Conservation (phyloP, 768 basidiomycete species). For the Boletus reticulatus region DNA sequence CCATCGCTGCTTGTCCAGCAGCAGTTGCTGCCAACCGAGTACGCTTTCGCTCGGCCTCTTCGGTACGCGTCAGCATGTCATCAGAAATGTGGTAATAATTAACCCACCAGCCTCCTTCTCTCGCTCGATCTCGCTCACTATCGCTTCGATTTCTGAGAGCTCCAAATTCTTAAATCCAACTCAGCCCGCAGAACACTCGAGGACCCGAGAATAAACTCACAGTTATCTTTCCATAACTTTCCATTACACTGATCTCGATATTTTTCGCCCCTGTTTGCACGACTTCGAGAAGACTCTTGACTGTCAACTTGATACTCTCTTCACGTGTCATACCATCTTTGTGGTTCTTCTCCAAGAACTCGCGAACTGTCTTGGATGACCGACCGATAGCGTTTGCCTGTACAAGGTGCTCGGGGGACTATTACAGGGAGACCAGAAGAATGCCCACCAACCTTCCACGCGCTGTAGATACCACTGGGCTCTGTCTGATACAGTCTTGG, state of each 20-base stretch:
- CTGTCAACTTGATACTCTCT: conserved; percentile 90
- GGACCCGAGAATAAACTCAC: conserved; percentile 41
- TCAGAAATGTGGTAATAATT: neutral
- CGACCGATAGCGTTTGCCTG: conserved; percentile 98
- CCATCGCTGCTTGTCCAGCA: conserved; percentile 88
- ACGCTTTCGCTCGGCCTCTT: conserved; percentile 95
- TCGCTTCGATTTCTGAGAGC: conserved; percentile 82
- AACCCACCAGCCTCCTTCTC: conserved; percentile 91
- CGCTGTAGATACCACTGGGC: conserved; percentile 95
- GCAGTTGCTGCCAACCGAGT: conserved; percentile 88
- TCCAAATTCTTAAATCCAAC: conserved; percentile 66
- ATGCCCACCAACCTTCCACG: conserved; percentile 78
- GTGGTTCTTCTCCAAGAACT: conserved; percentile 98
- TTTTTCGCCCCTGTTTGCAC: conserved; percentile 99
- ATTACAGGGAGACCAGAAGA: neutral
- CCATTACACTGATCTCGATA: conserved; percentile 98
- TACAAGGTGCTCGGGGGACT: neutral
- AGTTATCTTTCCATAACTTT: conserved; percentile 89
- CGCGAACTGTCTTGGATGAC: conserved; percentile 96
- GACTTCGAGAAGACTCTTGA: conserved; percentile 94
- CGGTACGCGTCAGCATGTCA: conserved; percentile 6
- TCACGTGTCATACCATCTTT: conserved; percentile 86
- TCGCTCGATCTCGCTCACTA: conserved; percentile 90
- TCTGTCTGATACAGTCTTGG: conserved; percentile 96
- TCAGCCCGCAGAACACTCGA: neutral